A percentile compares a stretch with the other conserved stretches of the same genome.
phyloP scores from a whole-genome alignment of 2,329 filamentous ascomycete species.

The Penicillium sp. region DNA sequence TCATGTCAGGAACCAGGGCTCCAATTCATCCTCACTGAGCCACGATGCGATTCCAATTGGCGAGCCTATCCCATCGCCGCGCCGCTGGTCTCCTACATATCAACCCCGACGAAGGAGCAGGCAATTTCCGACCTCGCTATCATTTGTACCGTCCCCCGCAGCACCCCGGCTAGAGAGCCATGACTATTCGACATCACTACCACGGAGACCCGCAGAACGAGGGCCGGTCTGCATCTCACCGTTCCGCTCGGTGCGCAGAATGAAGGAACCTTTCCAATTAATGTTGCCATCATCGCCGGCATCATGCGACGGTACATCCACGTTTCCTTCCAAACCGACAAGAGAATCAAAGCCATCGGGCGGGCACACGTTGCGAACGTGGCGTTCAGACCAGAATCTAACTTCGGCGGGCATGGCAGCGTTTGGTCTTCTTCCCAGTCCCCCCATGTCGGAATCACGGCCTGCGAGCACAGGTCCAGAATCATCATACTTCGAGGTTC shows the following conservation, averaged over 20 bases:
- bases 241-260: conserved; percentile 40
- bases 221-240: conserved; percentile 32
- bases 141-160: conserved; percentile 34
- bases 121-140: conserved; percentile 34
- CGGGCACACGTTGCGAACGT: conserved; percentile 32
- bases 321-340: conserved; percentile 21
- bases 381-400: conserved; percentile 39
- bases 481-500: conserved; percentile 28
- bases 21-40: conserved; percentile 18
- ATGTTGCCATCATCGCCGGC: conserved; percentile 35
- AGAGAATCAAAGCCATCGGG: conserved; percentile 18
- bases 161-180: conserved; percentile 29
- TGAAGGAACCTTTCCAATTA: conserved; percentile 42
- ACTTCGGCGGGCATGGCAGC: conserved; percentile 30
- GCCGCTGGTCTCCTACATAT: conserved; percentile 28
- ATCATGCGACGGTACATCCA: conserved; percentile 24
- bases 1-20: conserved; percentile 22
- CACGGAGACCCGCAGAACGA: conserved; percentile 29
- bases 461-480: conserved; percentile 27
- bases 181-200: conserved; percentile 28
- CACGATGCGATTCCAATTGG: conserved; percentile 17
- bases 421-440: conserved; percentile 39
- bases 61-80: conserved; percentile 23
- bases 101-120: conserved; percentile 32
- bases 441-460: conserved; percentile 36